Percentiles rank a stretch among this genome's conserved stretches.
These are phyloP conservation scores for Metschnikowia koreensis DNA, from an alignment of 805 yeast species.

Conservation along the genomic window DNA sequence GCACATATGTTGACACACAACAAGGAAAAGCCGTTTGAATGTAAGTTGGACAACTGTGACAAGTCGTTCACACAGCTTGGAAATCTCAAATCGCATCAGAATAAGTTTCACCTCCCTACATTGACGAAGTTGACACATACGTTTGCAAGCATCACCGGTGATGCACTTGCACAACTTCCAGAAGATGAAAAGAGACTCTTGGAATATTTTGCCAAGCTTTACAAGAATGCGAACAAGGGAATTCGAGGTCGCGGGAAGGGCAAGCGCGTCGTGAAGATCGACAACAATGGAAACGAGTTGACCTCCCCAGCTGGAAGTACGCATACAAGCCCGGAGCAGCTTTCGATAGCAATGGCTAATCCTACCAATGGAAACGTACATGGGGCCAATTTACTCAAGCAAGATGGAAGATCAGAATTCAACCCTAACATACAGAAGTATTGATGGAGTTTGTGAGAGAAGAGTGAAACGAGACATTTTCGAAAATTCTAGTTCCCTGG, in stretches of 20 bases:
- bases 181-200: conserved; percentile 65
- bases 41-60: conserved; percentile 77
- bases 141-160: conserved; percentile 58
- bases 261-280: conserved; percentile 11
- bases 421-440: background rate
- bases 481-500: too few relatives aligned
- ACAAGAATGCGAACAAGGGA: conserved; percentile 87
- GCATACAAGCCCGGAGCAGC: conserved; percentile 14
- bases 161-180: conserved; percentile 49
- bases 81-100: conserved; percentile 90
- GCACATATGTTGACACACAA: conserved; percentile 85
- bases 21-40: conserved; percentile 71
- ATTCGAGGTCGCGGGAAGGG: conserved; percentile 84
- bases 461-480: background rate
- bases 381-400: background rate
- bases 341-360: conserved; percentile 4
- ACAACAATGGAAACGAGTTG: conserved; percentile 1
- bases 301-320: conserved; percentile 7
- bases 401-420: background rate
- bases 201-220: conserved; percentile 74
- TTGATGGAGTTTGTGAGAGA: background rate
- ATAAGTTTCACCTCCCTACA: conserved; percentile 76
- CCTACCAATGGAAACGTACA: conserved; percentile 2
- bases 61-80: conserved; percentile 90
- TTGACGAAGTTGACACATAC: conserved; percentile 64